Conservation (phyloP, 257 asterid species). For the Mitragyna speciosa region DNA sequence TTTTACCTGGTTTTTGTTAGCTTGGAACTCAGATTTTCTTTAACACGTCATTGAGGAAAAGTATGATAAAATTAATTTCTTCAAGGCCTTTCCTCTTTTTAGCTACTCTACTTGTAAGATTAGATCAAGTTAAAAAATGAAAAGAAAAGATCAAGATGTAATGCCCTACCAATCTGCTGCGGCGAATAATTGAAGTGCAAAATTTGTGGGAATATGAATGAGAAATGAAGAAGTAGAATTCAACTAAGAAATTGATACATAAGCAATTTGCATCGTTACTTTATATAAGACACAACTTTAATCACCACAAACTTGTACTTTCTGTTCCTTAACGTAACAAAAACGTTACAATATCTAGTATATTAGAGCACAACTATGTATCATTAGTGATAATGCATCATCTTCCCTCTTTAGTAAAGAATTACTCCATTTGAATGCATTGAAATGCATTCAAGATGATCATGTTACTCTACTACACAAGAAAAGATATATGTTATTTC, state of each 20-base stretch:
- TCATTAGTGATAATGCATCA: neutral
- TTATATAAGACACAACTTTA: neutral
- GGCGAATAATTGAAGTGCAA: neutral
- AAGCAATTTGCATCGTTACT: neutral
- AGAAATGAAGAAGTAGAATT: too few species aligned
- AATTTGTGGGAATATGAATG: too few species aligned
- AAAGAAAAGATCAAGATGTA: too few species aligned
- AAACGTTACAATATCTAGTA: neutral
- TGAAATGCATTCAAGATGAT: neutral
- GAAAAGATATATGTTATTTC: neutral
- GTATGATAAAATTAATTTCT: neutral
- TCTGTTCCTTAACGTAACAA: neutral
- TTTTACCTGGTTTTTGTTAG: neutral
- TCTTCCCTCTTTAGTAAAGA: too few species aligned
- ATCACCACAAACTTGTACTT: neutral
- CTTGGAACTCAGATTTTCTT: neutral
- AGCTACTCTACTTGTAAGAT: neutral
- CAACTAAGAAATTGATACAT: neutral
- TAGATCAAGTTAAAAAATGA: too few species aligned
- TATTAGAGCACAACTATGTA: neutral
- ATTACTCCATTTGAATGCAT: neutral
- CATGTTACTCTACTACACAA: neutral
- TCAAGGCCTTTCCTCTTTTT: neutral
- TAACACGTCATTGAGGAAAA: neutral
- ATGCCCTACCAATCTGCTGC: neutral